Evolutionary conservation across 2,329 filamentous ascomycete genomes (phyloP).

Genomic region (Curvularia eragrostidis): DNA sequence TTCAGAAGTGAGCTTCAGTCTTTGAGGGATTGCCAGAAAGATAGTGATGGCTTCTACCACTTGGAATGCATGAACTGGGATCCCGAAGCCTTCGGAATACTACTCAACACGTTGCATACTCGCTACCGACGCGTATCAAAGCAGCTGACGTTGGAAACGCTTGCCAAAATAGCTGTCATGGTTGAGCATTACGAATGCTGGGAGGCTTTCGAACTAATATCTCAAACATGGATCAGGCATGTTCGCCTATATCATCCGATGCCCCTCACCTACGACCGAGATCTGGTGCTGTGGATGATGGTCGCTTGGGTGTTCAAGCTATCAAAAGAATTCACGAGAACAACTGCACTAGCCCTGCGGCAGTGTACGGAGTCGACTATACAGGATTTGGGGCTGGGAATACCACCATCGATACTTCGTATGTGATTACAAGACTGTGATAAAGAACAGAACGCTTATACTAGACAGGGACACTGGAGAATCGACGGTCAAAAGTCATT

Average conservation of each 20-base stretch:
- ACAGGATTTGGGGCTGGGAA: constrained; percentile 17
- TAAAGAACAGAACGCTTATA: neutral
- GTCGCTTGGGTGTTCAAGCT: constrained; percentile 30
- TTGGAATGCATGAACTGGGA: constrained; percentile 33
- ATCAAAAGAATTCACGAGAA: constrained; percentile 14
- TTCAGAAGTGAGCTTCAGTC: constrained; percentile 5
- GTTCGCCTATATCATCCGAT: constrained; percentile 7
- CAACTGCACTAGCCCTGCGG: constrained; percentile 11
- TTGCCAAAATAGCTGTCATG: constrained; percentile 55
- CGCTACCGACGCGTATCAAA: constrained; percentile 51
- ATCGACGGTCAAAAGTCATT: neutral
- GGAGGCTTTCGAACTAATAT: constrained; percentile 54
- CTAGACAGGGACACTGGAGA: neutral
- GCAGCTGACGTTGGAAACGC: constrained; percentile 49
- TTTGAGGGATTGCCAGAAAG: neutral
- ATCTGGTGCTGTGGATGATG: constrained; percentile 35
- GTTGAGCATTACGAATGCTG: constrained; percentile 53
- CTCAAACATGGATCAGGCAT: constrained; percentile 52
- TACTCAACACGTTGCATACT: constrained; percentile 57
- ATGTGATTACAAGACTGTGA: neutral
- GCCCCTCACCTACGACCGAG: constrained; percentile 19
- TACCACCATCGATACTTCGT: constrained; percentile 15
- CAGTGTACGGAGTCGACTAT: constrained; percentile 7
- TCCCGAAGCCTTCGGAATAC: constrained; percentile 50
- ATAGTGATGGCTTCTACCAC: constrained; percentile 11